Percentiles rank a stretch among this genome's conserved stretches.
phyloP scores from a whole-genome alignment of 2,329 filamentous ascomycete genomes.

The Plenodomus tracheiphilus region DNA sequence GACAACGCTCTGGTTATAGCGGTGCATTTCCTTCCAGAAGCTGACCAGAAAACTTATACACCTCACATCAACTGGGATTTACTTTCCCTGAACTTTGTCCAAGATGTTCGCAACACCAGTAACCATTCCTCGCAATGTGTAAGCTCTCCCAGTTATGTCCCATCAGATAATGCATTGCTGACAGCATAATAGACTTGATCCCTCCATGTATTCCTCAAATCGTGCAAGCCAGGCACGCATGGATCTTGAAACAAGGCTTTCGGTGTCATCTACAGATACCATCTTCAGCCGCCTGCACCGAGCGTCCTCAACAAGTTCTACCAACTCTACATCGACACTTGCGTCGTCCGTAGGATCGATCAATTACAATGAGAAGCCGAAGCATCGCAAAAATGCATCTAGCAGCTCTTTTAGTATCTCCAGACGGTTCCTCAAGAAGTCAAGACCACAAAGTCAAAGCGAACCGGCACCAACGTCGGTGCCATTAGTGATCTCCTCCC shows the following conservation, averaged over 20 bases:
- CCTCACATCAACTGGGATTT: not conserved
- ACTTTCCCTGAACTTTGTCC: not conserved
- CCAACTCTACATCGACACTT: conserved; percentile 10
- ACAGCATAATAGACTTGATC: conserved; percentile 15
- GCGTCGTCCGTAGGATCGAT: conserved; percentile 17
- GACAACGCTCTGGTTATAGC: not conserved
- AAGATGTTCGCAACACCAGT: conserved; percentile 12
- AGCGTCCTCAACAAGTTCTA: conserved; percentile 13
- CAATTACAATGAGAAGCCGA: conserved; percentile 3
- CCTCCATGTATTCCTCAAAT: conserved; percentile 8
- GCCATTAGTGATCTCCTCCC: not conserved
- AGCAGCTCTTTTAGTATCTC: conserved; percentile 9
- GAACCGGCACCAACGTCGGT: conserved; percentile 2
- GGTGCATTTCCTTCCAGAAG: not conserved
- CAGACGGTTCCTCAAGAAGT: conserved; percentile 17
- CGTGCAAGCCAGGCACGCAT: conserved; percentile 3
- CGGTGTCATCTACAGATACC: conserved; percentile 13
- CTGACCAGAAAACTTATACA: not conserved
- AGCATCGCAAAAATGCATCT: conserved; percentile 18
- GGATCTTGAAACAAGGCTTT: conserved; percentile 6
- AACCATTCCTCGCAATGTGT: conserved; percentile 18
- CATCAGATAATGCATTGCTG: conserved; percentile 4
- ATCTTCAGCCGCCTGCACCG: conserved; percentile 12
- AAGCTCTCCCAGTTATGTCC: conserved; percentile 6
- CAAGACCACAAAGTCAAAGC: conserved; percentile 8